phyloP scores from a whole-genome alignment of 2,329 filamentous ascomycete species.

The Cladophialophora psammophila region DNA sequence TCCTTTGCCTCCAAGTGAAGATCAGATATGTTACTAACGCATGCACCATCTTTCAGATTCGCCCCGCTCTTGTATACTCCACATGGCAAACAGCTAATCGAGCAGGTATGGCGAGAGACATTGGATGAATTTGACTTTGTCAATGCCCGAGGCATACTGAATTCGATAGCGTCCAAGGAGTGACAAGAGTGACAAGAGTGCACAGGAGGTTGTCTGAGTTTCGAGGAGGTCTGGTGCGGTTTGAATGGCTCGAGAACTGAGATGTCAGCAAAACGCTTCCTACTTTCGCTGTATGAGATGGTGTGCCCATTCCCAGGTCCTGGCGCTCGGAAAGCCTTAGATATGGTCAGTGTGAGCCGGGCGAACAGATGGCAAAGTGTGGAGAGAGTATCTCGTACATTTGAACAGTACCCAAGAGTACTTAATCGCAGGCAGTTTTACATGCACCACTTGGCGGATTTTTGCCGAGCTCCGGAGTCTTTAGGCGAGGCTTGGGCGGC shows the following conservation, averaged over 20 bases:
- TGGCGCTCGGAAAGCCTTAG: background rate
- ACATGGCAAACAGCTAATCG: constrained; percentile 46
- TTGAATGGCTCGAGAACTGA: background rate
- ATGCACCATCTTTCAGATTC: constrained; percentile 40
- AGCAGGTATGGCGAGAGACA: constrained; percentile 48
- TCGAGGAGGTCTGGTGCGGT: background rate
- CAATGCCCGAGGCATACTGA: background rate
- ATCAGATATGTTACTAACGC: background rate
- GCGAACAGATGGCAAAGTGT: background rate
- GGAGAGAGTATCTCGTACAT: too few relatives aligned
- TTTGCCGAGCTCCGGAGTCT: constrained; percentile 3
- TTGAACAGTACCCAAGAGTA: too few relatives aligned
- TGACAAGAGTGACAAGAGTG: background rate
- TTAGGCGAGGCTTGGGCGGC: background rate
- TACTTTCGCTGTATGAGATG: background rate
- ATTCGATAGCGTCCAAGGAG: background rate
- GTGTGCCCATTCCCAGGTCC: background rate
- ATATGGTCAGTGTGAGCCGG: background rate
- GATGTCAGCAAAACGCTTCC: background rate
- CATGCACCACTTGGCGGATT: background rate
- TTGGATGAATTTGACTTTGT: constrained; percentile 26
- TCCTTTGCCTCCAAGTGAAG: background rate
- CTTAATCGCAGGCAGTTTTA: too few relatives aligned
- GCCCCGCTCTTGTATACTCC: constrained; percentile 35
- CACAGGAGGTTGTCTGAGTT: background rate